Percentiles rank a stretch among this genome's conserved stretches.
Conservation (phyloP, 768 basidiomycete genomes). For the Clavaria fumosa region DNA sequence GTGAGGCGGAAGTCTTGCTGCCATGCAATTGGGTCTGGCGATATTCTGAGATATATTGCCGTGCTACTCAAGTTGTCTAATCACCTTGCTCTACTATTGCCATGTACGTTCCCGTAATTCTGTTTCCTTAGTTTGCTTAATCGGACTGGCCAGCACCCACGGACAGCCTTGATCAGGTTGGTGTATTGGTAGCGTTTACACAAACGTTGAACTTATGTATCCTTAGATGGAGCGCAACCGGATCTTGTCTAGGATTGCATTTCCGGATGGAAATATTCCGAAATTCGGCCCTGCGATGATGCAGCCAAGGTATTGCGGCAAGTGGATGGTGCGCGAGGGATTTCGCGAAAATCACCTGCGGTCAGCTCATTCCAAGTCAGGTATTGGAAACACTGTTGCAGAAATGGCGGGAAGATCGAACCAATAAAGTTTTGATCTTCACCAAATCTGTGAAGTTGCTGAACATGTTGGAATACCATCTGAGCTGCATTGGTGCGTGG, state of each 20-base stretch:
- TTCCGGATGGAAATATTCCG: slow-evolving; percentile 39
- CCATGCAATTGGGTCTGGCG: slow-evolving; percentile 34
- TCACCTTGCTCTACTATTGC: slow-evolving; percentile 76
- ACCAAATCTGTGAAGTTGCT: slow-evolving; percentile 86
- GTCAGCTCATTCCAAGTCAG: slow-evolving; percentile 21
- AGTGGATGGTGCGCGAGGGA: slow-evolving; percentile 55
- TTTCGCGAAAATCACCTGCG: not conserved
- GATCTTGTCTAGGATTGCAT: slow-evolving; percentile 43
- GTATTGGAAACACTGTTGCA: slow-evolving; percentile 50
- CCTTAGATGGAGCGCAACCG: slow-evolving; percentile 37
- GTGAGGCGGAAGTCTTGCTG: slow-evolving; percentile 30
- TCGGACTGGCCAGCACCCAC: slow-evolving; percentile 33
- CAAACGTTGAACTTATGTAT: not conserved
- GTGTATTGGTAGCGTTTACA: slow-evolving; percentile 3
- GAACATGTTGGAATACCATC: slow-evolving; percentile 69
- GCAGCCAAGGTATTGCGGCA: slow-evolving; percentile 58
- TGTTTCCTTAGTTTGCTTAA: not conserved
- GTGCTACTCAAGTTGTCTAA: slow-evolving; percentile 82
- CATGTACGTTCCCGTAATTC: slow-evolving; percentile 29
- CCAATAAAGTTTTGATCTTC: slow-evolving; percentile 87
- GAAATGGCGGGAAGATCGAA: slow-evolving; percentile 44
- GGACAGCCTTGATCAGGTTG: slow-evolving; percentile 56
- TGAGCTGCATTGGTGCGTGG: slow-evolving; percentile 36
- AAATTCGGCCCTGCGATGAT: slow-evolving; percentile 50
- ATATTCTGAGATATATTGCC: slow-evolving; percentile 65